Evolutionary conservation across 2,329 filamentous ascomycete genomes (phyloP).

Genomic region (Fusarium robinianum): DNA sequence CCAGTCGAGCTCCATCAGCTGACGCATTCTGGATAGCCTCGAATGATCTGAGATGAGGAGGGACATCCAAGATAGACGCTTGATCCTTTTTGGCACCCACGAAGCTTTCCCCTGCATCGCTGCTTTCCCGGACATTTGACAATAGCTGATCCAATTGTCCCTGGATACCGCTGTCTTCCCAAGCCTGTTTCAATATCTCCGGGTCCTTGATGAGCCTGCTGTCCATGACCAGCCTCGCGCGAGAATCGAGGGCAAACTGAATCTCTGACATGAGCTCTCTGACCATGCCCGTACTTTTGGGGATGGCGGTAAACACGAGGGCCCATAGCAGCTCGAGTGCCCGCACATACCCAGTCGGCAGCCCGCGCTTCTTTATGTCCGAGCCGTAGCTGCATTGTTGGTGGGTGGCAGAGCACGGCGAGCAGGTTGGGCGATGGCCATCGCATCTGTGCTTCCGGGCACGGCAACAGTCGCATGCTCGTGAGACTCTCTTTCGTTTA

Average conservation of each 20-base stretch:
- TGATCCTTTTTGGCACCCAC: neutral
- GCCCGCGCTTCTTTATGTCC: neutral
- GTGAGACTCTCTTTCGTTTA: conserved; percentile 2
- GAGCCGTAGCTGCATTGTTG: conserved; percentile 2
- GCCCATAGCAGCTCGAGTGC: conserved; percentile 4
- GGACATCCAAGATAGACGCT: neutral
- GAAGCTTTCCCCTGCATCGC: neutral
- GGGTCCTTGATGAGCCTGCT: neutral
- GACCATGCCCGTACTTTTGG: neutral
- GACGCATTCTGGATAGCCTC: neutral
- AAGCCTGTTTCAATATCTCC: neutral
- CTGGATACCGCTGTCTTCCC: neutral
- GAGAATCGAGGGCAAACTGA: neutral
- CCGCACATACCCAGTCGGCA: conserved; percentile 2
- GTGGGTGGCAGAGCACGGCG: neutral
- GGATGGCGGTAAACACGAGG: conserved; percentile 2
- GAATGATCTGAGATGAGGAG: neutral
- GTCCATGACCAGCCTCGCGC: conserved; percentile 1
- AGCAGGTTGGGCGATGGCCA: neutral
- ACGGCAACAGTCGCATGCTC: conserved; percentile 4
- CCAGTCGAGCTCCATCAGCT: neutral
- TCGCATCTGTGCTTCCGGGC: conserved; percentile 2
- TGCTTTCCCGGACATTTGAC: neutral
- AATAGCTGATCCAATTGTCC: conserved; percentile 1
- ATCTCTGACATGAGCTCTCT: conserved; percentile 1